Evolutionary conservation across 495 filamentous ascomycete genomes (phyloP), one percentile per base, ranked within the genome.

Genomic region (Bathelium albidoporum): DNA sequence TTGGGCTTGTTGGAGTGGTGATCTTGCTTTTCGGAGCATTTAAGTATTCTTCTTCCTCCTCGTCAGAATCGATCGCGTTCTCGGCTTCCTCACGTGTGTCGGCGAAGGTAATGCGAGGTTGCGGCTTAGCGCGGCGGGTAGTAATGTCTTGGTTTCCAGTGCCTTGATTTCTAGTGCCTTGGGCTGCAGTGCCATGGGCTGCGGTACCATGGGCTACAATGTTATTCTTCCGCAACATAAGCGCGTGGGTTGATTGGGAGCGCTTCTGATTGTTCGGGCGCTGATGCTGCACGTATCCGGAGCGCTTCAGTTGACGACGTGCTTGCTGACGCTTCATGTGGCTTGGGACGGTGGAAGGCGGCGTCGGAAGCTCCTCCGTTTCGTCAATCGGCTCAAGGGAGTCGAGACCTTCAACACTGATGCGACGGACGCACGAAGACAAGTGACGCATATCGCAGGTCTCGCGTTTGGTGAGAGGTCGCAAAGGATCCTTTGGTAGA

Each of bases 51-150:
- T 11, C n/a, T 20, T 62, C 53, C 4, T 61, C 59, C 31, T 61
- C 58, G 14, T 65, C 63, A 1, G 59, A 62, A 11, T 45, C 59
- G 32, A 65, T 65, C 16, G 63, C 63, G 22, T 52, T 39, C 29
- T 65, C 63, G 16, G 59, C 63, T 16, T 65, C 63, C 14, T 61
- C 63, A 26, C 49, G 49, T 18, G 36, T 44, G 12, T 59, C 20
- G 44, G 28, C 63, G 31, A 65, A 28, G 10, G 31, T 61, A 39
- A 65, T 36, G 31, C 20, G 58, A 60, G 4, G 49, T 52, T 26
- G 18, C 41, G 41, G 43, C 18, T 14, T 1, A 1, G 22, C 24
- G 16, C 59, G 58, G 59, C 63, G 22, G n/a, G n/a, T n/a, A n/a
- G n/a, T n/a, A n/a, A n/a, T n/a, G n/a, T n/a, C n/a, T n/a, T n/a